Evolutionary conservation across 768 basidiomycete genomes (phyloP).

Genomic region (Trichaptum fuscoviolaceum): DNA sequence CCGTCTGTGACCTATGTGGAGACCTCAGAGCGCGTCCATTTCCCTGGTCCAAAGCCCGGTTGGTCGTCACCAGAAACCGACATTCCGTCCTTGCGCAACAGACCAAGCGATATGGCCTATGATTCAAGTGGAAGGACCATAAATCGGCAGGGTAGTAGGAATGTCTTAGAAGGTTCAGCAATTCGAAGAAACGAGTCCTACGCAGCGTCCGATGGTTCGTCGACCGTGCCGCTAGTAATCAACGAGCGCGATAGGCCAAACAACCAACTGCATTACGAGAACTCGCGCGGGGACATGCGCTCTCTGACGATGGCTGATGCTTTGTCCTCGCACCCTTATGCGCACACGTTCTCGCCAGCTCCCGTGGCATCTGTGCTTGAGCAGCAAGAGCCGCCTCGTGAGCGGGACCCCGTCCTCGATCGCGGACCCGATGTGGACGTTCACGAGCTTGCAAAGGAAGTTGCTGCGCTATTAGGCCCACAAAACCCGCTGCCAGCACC

Average conservation of each 20-base stretch:
- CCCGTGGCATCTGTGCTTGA: not conserved
- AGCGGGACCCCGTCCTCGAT: not conserved
- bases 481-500: not conserved
- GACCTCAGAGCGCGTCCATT: not conserved
- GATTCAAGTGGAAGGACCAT: not conserved
- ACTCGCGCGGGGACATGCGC: not conserved
- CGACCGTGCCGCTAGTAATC: not conserved
- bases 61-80: not conserved
- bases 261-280: not conserved
- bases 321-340: not conserved
- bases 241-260: not conserved
- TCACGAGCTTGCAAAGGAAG: conserved; percentile 4
- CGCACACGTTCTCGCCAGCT: not conserved
- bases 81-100: not conserved
- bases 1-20: not conserved
- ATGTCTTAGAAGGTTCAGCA: not conserved
- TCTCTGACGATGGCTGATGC: not conserved
- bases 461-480: not conserved
- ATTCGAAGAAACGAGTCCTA: not conserved
- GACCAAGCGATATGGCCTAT: not conserved
- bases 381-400: not conserved
- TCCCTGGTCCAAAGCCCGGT: not conserved
- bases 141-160: not conserved
- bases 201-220: not conserved
- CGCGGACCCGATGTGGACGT: not conserved